Conservation (phyloP, 805 yeast genomes). For the Yamadazyma olivae region DNA sequence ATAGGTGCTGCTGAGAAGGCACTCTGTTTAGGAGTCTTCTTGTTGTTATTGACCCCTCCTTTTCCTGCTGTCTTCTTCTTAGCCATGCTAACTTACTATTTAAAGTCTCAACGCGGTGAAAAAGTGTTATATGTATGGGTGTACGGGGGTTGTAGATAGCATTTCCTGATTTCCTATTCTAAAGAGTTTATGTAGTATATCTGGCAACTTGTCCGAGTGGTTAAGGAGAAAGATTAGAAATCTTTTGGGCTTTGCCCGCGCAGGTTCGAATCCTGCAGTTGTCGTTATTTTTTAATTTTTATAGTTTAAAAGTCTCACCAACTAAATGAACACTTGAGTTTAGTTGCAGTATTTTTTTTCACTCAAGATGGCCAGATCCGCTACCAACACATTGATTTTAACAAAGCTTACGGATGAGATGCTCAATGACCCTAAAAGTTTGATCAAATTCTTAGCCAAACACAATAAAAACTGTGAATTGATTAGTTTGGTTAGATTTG, state of each 20-base stretch:
- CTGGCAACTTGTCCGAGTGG: slow-evolving; percentile 40
- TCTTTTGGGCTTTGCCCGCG: slow-evolving; percentile 61
- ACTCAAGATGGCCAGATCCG: slow-evolving; percentile 1
- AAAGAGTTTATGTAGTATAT: too few species aligned
- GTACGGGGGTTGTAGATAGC: too few species aligned
- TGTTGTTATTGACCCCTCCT: background rate
- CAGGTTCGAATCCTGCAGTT: slow-evolving; percentile 65
- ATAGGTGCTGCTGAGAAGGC: slow-evolving; percentile 51
- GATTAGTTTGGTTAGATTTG: slow-evolving; percentile 30
- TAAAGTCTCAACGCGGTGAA: too few species aligned
- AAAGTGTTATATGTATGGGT: too few species aligned
- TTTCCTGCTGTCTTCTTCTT: slow-evolving; percentile 10
- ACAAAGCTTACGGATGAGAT: slow-evolving; percentile 22
- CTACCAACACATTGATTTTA: slow-evolving; percentile 36
- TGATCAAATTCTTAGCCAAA: slow-evolving; percentile 24
- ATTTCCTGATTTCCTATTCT: too few species aligned
- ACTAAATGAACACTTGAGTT: background rate
- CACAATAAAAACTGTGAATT: slow-evolving; percentile 27
- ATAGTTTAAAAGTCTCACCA: slow-evolving; percentile 1
- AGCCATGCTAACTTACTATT: too few species aligned
- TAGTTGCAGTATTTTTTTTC: background rate
- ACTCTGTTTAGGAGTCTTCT: slow-evolving; percentile 7
- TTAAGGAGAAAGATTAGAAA: slow-evolving; percentile 40
- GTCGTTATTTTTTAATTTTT: slow-evolving; percentile 38
- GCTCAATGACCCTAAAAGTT: slow-evolving; percentile 22